A percentile compares a stretch with the other conserved stretches of the same genome.
Evolutionary conservation across 768 basidiomycete genomes (phyloP).

Genomic region (Tulasnella sp.): DNA sequence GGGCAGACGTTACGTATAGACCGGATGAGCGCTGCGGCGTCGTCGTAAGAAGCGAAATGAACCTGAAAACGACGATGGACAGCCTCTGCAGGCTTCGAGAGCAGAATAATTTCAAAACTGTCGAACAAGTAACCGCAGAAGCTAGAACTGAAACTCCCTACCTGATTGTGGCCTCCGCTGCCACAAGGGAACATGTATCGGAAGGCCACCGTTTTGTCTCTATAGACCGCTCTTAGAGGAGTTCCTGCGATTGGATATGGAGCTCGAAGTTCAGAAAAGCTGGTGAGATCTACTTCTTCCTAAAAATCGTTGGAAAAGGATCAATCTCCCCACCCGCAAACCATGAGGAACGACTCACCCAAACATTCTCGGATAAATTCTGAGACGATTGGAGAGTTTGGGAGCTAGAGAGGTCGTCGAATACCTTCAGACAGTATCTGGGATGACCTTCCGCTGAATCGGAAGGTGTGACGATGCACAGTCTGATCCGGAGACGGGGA

Average conservation of each 20-base stretch:
- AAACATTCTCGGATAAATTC: not conserved
- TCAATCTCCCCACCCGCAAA: not conserved
- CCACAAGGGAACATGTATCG: conserved; percentile 48
- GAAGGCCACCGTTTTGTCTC: conserved; percentile 63
- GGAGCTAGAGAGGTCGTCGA: not conserved
- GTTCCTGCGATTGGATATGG: conserved; percentile 44
- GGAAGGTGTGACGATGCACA: not conserved
- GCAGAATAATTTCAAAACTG: not conserved
- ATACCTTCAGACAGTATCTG: not conserved
- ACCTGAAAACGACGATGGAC: conserved; percentile 69
- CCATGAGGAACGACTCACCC: not conserved
- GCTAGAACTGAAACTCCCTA: not conserved
- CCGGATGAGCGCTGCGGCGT: conserved; percentile 52
- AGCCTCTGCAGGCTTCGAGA: conserved; percentile 6
- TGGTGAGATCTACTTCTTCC: conserved; percentile 72
- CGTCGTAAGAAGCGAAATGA: conserved; percentile 46
- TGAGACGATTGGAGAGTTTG: not conserved
- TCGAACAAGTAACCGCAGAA: not conserved
- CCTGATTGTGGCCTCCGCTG: conserved; percentile 3
- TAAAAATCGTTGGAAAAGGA: conserved; percentile 28
- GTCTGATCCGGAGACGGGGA: not conserved
- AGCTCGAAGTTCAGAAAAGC: conserved; percentile 45
- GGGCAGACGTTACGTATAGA: conserved; percentile 62
- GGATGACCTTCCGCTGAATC: not conserved
- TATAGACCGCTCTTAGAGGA: conserved; percentile 75